phyloP scores from a whole-genome alignment of 1,284 basidiomycete genomes.

The Cystobasidium sp. region DNA sequence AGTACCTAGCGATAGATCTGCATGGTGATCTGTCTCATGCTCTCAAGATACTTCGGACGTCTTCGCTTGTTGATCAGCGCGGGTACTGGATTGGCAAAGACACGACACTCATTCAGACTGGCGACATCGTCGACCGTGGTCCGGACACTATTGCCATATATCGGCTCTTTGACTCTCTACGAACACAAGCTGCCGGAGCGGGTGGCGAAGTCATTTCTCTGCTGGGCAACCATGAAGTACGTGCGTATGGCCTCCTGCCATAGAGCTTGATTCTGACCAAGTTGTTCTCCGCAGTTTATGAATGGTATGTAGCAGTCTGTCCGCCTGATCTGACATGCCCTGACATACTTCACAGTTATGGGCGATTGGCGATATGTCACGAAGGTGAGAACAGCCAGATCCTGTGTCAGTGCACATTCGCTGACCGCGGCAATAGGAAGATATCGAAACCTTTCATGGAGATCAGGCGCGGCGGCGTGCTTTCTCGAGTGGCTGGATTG shows the following conservation, averaged over 20 bases:
- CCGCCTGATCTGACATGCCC: not conserved
- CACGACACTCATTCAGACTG: conserved; percentile 73
- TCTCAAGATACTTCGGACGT: conserved; percentile 73
- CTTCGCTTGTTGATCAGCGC: conserved; percentile 69
- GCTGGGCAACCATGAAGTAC: conserved; percentile 73
- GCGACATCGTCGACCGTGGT: conserved; percentile 87
- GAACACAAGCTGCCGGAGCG: conserved; percentile 69
- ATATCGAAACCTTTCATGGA: conserved; percentile 55
- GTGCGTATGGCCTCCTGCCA: not conserved
- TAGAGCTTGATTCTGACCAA: not conserved
- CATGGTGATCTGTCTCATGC: conserved; percentile 67
- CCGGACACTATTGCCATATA: conserved; percentile 84
- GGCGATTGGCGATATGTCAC: conserved; percentile 60
- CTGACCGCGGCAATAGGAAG: conserved; percentile 47
- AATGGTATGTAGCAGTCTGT: not conserved
- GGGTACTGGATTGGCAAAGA: conserved; percentile 71
- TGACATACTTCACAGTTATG: conserved; percentile 46
- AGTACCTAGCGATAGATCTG: conserved; percentile 21
- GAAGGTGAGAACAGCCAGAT: conserved; percentile 2
- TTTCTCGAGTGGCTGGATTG: conserved; percentile 74
- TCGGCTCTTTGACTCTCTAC: conserved; percentile 75
- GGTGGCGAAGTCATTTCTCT: conserved; percentile 77
- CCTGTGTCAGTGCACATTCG: not conserved
- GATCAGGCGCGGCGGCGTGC: conserved; percentile 65
- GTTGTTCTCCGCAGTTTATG: not conserved